phyloP scores from a whole-genome alignment of 2,329 filamentous ascomycete species.

The Cordyceps cicadae region DNA sequence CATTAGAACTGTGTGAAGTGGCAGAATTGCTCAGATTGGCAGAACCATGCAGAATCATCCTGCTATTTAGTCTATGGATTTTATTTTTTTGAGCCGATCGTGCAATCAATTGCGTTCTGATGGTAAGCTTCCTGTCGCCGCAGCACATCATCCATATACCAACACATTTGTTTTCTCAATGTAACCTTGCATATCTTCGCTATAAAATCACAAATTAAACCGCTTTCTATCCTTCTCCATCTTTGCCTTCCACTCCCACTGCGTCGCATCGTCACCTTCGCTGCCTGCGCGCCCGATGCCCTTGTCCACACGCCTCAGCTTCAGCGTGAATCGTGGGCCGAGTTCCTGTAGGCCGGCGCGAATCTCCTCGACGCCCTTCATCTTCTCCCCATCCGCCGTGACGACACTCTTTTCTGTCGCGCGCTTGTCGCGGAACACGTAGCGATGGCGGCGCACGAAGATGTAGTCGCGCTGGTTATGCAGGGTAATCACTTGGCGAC shows the following conservation, averaged over 20 bases:
- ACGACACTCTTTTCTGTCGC: conserved; percentile 80
- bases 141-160: not conserved
- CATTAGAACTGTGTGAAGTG: too few species aligned
- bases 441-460: conserved; percentile 82
- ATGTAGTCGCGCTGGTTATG: conserved; percentile 97
- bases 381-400: conserved; percentile 69
- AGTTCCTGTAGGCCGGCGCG: conserved; percentile 83
- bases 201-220: conserved; percentile 65
- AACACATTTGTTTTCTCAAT: not conserved
- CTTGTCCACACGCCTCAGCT: conserved; percentile 83
- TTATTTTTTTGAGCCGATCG: not conserved
- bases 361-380: conserved; percentile 79
- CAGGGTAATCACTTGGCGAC: conserved; percentile 81
- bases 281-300: conserved; percentile 66
- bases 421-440: conserved; percentile 85
- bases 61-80: not conserved
- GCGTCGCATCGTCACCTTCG: conserved; percentile 64
- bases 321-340: conserved; percentile 67
- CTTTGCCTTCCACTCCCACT: conserved; percentile 94
- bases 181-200: not conserved
- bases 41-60: not conserved
- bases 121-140: not conserved
- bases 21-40: not conserved
- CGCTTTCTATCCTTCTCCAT: conserved; percentile 92
- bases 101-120: not conserved